A percentile compares a stretch with the other conserved stretches of the same genome.
Evolutionary conservation across 176 grass and related monocot species (phyloP).

Genomic region (Urochloa ruziziensis): DNA sequence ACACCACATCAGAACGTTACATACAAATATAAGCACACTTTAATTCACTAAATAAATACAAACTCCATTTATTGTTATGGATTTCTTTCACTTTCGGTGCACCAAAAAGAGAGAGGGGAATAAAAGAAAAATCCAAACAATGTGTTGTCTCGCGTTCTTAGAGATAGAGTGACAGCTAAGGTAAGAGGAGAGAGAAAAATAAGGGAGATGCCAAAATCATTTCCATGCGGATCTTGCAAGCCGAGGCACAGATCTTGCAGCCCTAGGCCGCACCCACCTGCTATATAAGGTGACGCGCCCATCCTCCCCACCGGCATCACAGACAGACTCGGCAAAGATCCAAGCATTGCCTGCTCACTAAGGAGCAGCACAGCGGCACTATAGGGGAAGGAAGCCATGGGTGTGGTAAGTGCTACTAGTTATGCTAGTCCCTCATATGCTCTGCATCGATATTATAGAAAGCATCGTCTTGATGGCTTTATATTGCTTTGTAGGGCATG

Average conservation of each 20-base stretch:
- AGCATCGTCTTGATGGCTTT: conserved; percentile 14
- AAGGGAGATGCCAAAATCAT: conserved; percentile 41
- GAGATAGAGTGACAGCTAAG: not conserved
- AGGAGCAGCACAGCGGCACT: not conserved
- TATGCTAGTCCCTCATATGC: not conserved
- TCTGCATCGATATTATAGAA: not conserved
- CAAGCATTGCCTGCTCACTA: not conserved
- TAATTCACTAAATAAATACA: not conserved
- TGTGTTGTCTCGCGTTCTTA: not conserved
- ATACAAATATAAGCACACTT: not conserved
- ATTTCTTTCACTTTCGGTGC: not conserved
- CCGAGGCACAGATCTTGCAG: conserved; percentile 36
- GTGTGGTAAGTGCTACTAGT: conserved; percentile 40
- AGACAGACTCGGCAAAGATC: not conserved
- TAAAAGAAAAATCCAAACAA: not conserved
- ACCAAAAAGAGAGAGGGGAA: not conserved
- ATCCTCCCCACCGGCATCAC: conserved; percentile 5
- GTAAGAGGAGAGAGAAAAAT: not conserved
- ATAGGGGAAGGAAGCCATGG: conserved; percentile 41
- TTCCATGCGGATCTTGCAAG: conserved; percentile 43
- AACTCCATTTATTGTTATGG: not conserved
- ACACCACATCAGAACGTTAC: not conserved
- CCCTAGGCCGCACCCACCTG: conserved; percentile 1
- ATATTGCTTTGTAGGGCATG: conserved; percentile 41
- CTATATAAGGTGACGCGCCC: conserved; percentile 26